phyloP scores from a whole-genome alignment of 805 yeast species.

The Cyberlindnera samutprakarnensis region DNA sequence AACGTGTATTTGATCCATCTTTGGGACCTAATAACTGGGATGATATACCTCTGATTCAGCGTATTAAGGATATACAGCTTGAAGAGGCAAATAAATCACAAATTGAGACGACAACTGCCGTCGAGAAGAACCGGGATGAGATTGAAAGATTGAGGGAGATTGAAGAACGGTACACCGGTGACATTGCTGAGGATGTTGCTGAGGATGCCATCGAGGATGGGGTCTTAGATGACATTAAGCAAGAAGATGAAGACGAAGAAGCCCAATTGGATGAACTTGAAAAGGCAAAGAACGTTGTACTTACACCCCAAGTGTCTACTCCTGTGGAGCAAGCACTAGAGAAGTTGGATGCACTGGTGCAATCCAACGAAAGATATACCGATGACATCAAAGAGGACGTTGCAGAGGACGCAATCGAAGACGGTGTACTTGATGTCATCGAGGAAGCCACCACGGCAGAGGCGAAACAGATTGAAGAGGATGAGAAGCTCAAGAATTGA shows the following conservation, averaged over 20 bases:
- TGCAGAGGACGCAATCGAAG: background rate
- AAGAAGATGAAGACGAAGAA: conserved; percentile 3
- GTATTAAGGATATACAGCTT: conserved; percentile 12
- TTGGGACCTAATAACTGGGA: conserved; percentile 14
- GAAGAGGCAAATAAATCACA: conserved; percentile 6
- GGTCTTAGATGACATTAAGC: conserved; percentile 4
- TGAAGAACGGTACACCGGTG: conserved; percentile 12
- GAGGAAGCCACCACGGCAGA: no score
- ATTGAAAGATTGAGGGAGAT: conserved; percentile 11
- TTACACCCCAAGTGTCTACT: background rate
- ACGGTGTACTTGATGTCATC: background rate
- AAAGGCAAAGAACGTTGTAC: background rate
- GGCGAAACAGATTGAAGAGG: no score
- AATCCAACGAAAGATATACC: no score
- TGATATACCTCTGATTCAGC: conserved; percentile 14
- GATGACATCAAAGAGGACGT: background rate
- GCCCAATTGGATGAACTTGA: background rate
- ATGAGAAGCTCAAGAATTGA: no score
- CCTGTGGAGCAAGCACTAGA: background rate
- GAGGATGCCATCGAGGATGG: conserved; percentile 5
- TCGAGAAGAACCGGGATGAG: conserved; percentile 13
- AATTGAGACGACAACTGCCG: conserved; percentile 6
- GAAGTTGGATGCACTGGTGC: background rate
- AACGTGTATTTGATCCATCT: conserved; percentile 18
- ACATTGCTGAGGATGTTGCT: conserved; percentile 3